These are phyloP conservation scores for Datura wrightii DNA, from an alignment of 257 asterid species.

Conservation along the genomic window DNA sequence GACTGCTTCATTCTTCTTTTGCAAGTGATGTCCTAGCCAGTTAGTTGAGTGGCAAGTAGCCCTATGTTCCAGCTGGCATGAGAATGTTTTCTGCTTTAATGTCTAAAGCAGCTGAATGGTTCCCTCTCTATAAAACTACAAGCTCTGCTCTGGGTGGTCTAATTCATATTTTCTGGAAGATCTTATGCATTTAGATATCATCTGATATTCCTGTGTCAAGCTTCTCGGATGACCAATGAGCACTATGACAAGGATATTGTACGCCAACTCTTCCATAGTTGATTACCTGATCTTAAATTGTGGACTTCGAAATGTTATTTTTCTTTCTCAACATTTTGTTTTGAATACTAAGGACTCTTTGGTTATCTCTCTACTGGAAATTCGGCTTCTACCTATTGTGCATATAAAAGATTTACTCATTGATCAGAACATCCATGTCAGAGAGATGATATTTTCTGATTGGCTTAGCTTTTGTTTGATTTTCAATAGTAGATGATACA, in stretches of 20 bases:
- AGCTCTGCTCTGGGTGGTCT: slow-evolving; percentile 9
- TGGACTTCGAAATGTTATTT: slow-evolving; percentile 17
- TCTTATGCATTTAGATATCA: not conserved
- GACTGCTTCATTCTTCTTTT: not conserved
- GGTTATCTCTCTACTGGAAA: slow-evolving; percentile 8
- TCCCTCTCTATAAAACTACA: not conserved
- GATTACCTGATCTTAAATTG: not conserved
- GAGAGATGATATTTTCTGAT: slow-evolving; percentile 15
- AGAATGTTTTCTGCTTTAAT: not conserved
- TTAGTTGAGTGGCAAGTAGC: slow-evolving; percentile 22
- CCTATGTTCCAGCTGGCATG: not conserved
- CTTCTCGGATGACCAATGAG: not conserved
- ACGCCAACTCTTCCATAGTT: not conserved
- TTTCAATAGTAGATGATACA: not conserved
- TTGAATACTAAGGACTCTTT: not conserved
- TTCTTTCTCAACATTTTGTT: slow-evolving; percentile 2
- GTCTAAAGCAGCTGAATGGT: not conserved
- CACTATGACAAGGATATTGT: not conserved
- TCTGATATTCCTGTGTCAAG: slow-evolving; percentile 12
- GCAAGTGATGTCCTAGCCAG: slow-evolving; percentile 1
- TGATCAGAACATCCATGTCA: not conserved
- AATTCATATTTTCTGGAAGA: not conserved
- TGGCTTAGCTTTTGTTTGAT: slow-evolving; percentile 9
- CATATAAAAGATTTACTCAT: not conserved
- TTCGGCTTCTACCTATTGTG: not conserved